These are phyloP conservation scores for Pelargonium nanum DNA, from an alignment of 345 rosid species.

Conservation along the genomic window DNA sequence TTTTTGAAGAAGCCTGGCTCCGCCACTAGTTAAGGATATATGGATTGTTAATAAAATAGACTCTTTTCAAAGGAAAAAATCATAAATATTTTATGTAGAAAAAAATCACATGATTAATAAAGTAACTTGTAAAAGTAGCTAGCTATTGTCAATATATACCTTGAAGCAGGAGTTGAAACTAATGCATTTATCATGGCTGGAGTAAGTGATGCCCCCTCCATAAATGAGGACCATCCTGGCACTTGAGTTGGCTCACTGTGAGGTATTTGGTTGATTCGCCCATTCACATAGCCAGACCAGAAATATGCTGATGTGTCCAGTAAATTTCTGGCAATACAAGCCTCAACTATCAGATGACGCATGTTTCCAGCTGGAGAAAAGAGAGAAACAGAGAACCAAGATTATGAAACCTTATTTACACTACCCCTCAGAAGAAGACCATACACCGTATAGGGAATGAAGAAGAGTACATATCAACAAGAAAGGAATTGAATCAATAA, in stretches of 20 bases:
- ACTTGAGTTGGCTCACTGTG: slow-evolving; percentile 46
- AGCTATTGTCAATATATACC: slow-evolving; percentile 42
- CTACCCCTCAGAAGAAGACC: not conserved
- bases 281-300: slow-evolving; percentile 90
- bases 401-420: slow-evolving; percentile 7
- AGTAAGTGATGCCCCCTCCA: slow-evolving; percentile 68
- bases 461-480: too few relatives aligned
- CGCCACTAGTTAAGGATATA: too few relatives aligned
- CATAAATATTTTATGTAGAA: too few relatives aligned
- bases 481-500: too few relatives aligned
- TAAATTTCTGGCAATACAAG: slow-evolving; percentile 79
- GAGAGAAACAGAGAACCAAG: slow-evolving; percentile 8
- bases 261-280: slow-evolving; percentile 54
- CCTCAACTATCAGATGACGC: slow-evolving; percentile 95
- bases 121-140: too few relatives aligned
- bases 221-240: slow-evolving; percentile 77
- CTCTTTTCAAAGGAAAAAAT: too few relatives aligned
- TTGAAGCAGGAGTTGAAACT: slow-evolving; percentile 84
- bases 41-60: not conserved
- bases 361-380: slow-evolving; percentile 78
- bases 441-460: too few relatives aligned
- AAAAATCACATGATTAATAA: not conserved
- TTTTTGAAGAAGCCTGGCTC: too few relatives aligned
- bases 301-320: slow-evolving; percentile 84
- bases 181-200: slow-evolving; percentile 57